phyloP scores from a whole-genome alignment of 2,329 filamentous ascomycete genomes.

The Harringtonia lauricola region DNA sequence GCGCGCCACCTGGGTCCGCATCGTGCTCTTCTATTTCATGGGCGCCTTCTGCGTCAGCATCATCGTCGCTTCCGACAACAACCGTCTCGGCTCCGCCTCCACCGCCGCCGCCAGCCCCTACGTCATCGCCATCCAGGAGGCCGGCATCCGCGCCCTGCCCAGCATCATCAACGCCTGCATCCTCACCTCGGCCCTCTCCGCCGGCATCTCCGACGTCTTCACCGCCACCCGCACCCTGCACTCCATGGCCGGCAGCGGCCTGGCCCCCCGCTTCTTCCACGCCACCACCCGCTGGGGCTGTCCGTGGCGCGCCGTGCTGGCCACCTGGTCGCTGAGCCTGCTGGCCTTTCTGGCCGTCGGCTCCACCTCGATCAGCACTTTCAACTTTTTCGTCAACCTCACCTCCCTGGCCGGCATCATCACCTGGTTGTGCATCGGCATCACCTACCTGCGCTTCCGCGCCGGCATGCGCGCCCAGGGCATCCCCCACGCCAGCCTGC shows the following conservation, averaged over 20 bases:
- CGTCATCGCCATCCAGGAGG: constrained; percentile 60
- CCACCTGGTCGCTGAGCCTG: constrained; percentile 46
- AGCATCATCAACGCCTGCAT: constrained; percentile 68
- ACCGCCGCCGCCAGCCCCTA: constrained; percentile 41
- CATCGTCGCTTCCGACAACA: constrained; percentile 15
- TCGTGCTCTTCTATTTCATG: constrained; percentile 20
- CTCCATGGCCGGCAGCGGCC: constrained; percentile 44
- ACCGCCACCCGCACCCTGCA: constrained; percentile 48
- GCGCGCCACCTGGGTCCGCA: constrained; percentile 17
- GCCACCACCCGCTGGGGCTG: constrained; percentile 37
- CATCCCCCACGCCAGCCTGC: constrained; percentile 48
- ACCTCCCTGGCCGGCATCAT: constrained; percentile 59
- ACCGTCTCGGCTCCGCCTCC: constrained; percentile 18
- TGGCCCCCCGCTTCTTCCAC: constrained; percentile 45
- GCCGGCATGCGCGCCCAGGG: constrained; percentile 53
- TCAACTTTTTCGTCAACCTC: constrained; percentile 8
- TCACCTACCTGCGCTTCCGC: constrained; percentile 59
- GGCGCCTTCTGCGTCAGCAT: constrained; percentile 19
- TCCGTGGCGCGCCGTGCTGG: constrained; percentile 45
- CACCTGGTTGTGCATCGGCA: constrained; percentile 54
- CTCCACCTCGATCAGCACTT: constrained; percentile 36
- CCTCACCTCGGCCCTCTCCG: constrained; percentile 58
- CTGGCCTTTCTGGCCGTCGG: constrained; percentile 58
- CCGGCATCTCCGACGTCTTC: constrained; percentile 54
- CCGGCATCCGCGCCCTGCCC: constrained; percentile 55